phyloP scores from a whole-genome alignment of 1,139 yeast genomes.

The Hanseniaspora gamundiae region DNA sequence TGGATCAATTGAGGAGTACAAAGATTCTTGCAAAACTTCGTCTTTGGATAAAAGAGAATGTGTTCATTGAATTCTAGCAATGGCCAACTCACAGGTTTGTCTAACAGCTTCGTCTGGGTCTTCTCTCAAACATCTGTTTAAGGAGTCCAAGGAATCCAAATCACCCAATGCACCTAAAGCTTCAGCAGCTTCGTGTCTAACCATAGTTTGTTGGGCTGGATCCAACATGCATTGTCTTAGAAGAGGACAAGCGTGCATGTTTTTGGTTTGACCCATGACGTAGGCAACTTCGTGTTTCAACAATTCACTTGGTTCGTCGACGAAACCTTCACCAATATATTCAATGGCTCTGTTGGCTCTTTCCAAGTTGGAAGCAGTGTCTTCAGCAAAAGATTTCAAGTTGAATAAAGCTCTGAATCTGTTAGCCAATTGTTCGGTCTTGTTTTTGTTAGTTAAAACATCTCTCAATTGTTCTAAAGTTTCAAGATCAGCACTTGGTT shows the following conservation, averaged over 20 bases:
- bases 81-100: conserved; percentile 96
- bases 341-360: conserved; percentile 56
- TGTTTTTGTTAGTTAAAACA: conserved; percentile 48
- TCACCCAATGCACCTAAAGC: conserved; percentile 96
- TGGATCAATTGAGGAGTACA: conserved; percentile 86
- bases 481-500: conserved; percentile 30
- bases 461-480: conserved; percentile 60
- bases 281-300: conserved; percentile 97
- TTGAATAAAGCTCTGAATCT: conserved; percentile 91
- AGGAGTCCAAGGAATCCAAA: conserved; percentile 53
- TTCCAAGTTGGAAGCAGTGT: conserved; percentile 36
- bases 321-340: conserved; percentile 72
- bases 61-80: conserved; percentile 91
- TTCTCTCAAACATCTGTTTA: conserved; percentile 48
- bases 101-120: conserved; percentile 84
- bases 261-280: conserved; percentile 93
- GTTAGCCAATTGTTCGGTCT: conserved; percentile 63
- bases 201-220: conserved; percentile 75
- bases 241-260: conserved; percentile 61
- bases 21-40: conserved; percentile 64
- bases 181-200: conserved; percentile 98
- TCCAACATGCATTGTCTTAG: conserved; percentile 63
- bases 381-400: conserved; percentile 72
- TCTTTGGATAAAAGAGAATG: conserved; percentile 47
- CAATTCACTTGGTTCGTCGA: conserved; percentile 68